These are phyloP conservation scores for Penicillium turbatum DNA, from an alignment of 495 filamentous ascomycete species.

Conservation along the genomic window DNA sequence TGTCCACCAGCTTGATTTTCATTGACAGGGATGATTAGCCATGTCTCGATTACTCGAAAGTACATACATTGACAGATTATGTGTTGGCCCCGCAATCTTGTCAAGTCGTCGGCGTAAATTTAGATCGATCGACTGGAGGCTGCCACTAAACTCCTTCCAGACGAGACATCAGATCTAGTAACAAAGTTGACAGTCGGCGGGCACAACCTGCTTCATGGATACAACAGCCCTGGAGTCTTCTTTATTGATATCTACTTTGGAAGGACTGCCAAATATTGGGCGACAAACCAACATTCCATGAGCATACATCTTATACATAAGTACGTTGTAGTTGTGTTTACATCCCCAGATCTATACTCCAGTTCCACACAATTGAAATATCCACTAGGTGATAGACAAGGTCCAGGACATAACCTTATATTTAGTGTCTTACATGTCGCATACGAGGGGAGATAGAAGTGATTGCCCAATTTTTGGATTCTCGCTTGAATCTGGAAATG, in stretches of 20 bases:
- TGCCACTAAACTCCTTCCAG: not conserved
- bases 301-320: no score
- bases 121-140: not conserved
- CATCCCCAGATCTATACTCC: not conserved
- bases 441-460: not conserved
- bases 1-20: no score
- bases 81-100: no score
- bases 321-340: no score
- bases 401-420: slow-evolving; percentile 3
- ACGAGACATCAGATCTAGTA: not conserved
- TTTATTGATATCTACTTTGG: no score
- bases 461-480: slow-evolving; percentile 33
- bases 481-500: slow-evolving; percentile 39
- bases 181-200: no score
- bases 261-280: not conserved
- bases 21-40: no score
- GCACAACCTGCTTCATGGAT: not conserved
- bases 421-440: slow-evolving; percentile 1
- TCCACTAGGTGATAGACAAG: not conserved
- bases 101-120: no score
- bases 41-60: no score
- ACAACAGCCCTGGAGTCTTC: no score
- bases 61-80: no score
- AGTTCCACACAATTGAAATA: slow-evolving; percentile 5
- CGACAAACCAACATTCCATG: no score